Base-by-base conservation (phyloP, 768 basidiomycete species). In the Auricularia auricula-judae region DNA sequence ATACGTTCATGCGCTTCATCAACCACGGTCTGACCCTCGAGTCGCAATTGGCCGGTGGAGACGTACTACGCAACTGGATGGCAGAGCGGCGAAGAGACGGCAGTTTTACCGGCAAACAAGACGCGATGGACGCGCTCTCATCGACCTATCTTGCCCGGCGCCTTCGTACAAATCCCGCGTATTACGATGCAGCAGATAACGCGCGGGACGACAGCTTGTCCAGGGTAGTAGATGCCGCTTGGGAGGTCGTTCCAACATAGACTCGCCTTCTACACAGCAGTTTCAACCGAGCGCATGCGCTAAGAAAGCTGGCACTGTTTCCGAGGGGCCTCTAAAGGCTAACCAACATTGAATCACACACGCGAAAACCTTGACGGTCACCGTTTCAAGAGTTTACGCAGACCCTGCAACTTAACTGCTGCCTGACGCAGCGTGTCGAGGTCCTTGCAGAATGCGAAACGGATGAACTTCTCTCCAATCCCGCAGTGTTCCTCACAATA, bases 361-460 rank as follows among this genome's bases (percentile, higher is more conserved):
- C 12, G 39, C 39, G 3, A 42, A 42, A 8, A 14, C 39, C 39
- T 14, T 42, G 7, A 7, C 39, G 39, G 44, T 16, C 29, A 14
- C 36, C 66, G 4, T 61, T 62, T 62, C n/a, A 87, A 75, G 75
- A 82, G 96, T 64, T 91, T 83, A 71, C 82, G 84, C 68, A 99
- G 77, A 29, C 77, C 78, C 73, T 87, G 81, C 21, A 99, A 77
- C n/a, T 92, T 84, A 70, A 90, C 87, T 29, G 86, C 87, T n/a
- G 97, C 97, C 23, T 76, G 78, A 66, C 78, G 82, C 16, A 99
- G 81, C 0, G 93, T 96, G 51, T 91, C 91, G 21, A 86, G 67
- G 70, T 98, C 96, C 73, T 99, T 99, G 81, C 97, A 98, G 80
- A 97, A 94, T 1, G 94, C 88, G 73, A 98, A 98, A 64, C 93